phyloP scores from a whole-genome alignment of 2,329 filamentous ascomycete genomes.

The Hymenoscyphus linearis region DNA sequence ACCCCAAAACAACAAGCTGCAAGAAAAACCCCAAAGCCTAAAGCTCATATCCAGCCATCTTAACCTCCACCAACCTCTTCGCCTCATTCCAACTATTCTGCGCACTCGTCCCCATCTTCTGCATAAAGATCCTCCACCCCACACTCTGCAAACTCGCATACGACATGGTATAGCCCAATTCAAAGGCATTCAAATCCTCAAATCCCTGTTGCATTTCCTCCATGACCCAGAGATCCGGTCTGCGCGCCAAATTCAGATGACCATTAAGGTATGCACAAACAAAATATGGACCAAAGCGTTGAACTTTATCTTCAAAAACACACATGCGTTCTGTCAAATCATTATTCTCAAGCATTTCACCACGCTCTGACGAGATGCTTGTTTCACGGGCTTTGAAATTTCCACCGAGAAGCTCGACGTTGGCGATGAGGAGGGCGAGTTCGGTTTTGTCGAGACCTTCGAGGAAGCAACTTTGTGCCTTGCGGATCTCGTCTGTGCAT shows the following conservation, averaged over 20 bases:
- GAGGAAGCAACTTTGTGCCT: constrained; percentile 18
- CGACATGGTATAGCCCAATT: constrained; percentile 24
- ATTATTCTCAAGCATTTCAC: constrained; percentile 2
- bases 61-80: constrained; percentile 18
- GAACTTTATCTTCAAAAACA: constrained; percentile 25
- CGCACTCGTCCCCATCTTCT: constrained; percentile 18
- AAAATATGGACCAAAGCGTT: constrained; percentile 25
- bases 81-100: constrained; percentile 21
- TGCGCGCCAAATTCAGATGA: constrained; percentile 1
- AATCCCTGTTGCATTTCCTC: constrained; percentile 19
- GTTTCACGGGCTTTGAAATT: constrained; percentile 14
- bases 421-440: constrained; percentile 20
- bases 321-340: constrained; percentile 24
- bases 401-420: constrained; percentile 26
- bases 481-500: constrained; percentile 11
- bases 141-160: constrained; percentile 28
- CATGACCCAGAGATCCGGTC: constrained; percentile 19
- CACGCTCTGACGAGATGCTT: neutral
- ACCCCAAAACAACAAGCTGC: no score
- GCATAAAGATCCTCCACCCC: constrained; percentile 24
- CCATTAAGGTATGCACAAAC: constrained; percentile 21
- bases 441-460: constrained; percentile 15
- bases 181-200: constrained; percentile 25
- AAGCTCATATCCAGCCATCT: constrained; percentile 18
- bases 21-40: no score